phyloP scores from a whole-genome alignment of 352 stramenopile genomes.

The Globisporangium canariense region DNA sequence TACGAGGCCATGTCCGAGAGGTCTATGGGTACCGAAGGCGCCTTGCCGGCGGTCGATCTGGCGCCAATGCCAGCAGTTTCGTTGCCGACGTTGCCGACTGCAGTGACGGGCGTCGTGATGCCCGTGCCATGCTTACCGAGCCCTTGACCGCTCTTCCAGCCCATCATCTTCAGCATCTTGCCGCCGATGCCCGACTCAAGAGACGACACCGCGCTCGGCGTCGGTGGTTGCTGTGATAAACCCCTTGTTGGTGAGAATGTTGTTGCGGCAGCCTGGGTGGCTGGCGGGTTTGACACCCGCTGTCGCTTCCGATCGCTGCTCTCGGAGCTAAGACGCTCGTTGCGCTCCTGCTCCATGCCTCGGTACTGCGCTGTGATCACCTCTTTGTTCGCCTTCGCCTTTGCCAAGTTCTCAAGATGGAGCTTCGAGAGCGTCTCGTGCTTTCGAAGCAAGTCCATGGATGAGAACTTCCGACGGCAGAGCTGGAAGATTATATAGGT shows the following conservation, averaged over 20 bases:
- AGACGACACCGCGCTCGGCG: conserved; percentile 12
- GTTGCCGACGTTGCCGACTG: conserved; percentile 32
- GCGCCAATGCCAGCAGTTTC: conserved; percentile 56
- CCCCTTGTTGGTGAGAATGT: not conserved
- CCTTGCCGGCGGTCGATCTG: conserved; percentile 17
- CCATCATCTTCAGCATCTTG: conserved; percentile 89
- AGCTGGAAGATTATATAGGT: conserved; percentile 31
- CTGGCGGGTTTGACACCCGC: conserved; percentile 1
- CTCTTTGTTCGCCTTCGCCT: conserved; percentile 72
- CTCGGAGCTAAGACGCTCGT: conserved; percentile 8
- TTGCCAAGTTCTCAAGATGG: conserved; percentile 71
- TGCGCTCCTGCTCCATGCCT: conserved; percentile 50
- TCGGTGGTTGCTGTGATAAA: not conserved
- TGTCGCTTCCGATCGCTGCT: conserved; percentile 18
- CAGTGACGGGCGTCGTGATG: conserved; percentile 65
- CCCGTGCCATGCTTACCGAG: conserved; percentile 78
- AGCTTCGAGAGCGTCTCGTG: conserved; percentile 78
- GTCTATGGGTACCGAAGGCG: conserved; percentile 30
- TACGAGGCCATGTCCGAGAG: conserved; percentile 46
- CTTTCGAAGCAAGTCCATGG: conserved; percentile 68
- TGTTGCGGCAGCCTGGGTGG: not conserved
- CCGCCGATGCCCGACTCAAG: conserved; percentile 70
- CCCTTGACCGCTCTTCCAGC: conserved; percentile 80
- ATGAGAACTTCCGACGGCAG: conserved; percentile 78
- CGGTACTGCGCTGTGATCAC: conserved; percentile 55